A percentile compares a stretch with the other conserved stretches of the same genome.
Conservation (phyloP, 768 basidiomycete genomes). For the Psilocybe cyanescens region DNA sequence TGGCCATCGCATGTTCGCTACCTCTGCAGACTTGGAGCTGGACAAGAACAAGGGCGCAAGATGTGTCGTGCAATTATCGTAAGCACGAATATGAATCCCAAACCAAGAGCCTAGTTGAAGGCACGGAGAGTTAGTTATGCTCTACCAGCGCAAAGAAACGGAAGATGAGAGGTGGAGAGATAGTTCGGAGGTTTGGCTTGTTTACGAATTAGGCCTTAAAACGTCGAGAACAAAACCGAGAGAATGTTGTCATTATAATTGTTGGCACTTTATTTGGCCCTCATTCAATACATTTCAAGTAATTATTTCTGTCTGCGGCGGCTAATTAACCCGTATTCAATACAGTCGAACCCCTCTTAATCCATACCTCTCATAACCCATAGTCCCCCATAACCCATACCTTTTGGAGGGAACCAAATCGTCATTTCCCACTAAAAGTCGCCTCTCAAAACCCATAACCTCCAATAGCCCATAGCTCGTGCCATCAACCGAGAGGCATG, state of each 20-base stretch:
- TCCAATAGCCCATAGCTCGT: no score
- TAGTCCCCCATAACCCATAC: no score
- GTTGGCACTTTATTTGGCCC: background rate
- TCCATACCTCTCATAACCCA: no score
- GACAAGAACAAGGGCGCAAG: background rate
- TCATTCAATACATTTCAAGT: background rate
- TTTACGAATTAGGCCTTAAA: background rate
- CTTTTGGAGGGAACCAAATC: no score
- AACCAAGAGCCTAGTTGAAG: background rate
- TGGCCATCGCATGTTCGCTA: conserved; percentile 56
- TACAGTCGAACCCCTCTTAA: no score
- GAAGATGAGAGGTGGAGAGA: background rate
- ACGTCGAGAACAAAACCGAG: background rate
- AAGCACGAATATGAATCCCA: background rate
- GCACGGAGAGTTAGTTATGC: background rate
- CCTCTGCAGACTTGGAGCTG: background rate
- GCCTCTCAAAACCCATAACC: no score
- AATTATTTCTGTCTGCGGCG: background rate
- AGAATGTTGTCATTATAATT: background rate
- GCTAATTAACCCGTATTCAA: no score
- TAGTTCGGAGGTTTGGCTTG: background rate
- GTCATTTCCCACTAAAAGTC: no score
- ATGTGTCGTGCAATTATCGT: background rate
- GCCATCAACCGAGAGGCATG: no score
- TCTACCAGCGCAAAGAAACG: background rate